Evolutionary conservation across 176 grass and related monocot species (phyloP).

Genomic region (Cenchrus americanus): DNA sequence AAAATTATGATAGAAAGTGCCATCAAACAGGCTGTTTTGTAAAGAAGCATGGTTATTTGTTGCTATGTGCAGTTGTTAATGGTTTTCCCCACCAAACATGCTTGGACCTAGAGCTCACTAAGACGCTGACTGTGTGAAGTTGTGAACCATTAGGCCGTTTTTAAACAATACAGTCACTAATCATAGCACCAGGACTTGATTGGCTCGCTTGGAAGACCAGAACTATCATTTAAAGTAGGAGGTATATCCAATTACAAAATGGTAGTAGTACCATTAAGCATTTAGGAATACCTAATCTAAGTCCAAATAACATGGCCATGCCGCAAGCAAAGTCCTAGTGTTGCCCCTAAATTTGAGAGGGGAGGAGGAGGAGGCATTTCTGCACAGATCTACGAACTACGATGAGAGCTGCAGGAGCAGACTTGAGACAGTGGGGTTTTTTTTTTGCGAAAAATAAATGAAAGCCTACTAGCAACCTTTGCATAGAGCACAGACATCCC

Average conservation of each 20-base stretch:
- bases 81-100: background rate
- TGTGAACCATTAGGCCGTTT: background rate
- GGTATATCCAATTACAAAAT: background rate
- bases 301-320: background rate
- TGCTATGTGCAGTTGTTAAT: background rate
- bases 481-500: background rate
- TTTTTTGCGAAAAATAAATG: background rate
- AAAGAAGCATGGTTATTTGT: background rate
- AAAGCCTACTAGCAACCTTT: background rate
- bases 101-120: background rate
- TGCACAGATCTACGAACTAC: constrained; percentile 40
- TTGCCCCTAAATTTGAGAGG: background rate
- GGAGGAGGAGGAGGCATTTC: background rate
- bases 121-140: too few relatives aligned
- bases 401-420: background rate
- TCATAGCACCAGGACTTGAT: background rate
- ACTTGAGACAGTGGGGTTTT: background rate
- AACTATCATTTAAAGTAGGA: background rate
- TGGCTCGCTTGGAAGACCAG: background rate
- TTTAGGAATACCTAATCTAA: background rate
- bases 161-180: background rate
- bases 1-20: background rate
- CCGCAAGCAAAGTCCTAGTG: background rate
- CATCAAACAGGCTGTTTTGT: background rate
- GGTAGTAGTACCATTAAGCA: background rate